Conservation (phyloP, 2,329 filamentous ascomycete species). For the Epichloe scottii region DNA sequence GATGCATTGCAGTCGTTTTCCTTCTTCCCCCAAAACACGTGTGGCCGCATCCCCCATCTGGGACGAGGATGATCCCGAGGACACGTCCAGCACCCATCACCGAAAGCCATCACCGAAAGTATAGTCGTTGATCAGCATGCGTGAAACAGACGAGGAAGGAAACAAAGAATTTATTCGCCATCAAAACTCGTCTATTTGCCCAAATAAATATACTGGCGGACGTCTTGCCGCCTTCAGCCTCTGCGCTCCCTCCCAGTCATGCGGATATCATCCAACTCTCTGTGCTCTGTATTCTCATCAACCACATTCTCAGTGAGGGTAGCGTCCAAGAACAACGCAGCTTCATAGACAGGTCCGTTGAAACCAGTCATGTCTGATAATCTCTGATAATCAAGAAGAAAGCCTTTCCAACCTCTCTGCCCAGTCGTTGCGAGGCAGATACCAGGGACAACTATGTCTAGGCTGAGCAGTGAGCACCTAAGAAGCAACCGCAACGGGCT, state of each 20-base stretch:
- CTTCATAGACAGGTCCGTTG: neutral
- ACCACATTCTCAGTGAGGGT: neutral
- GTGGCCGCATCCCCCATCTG: too few relatives aligned
- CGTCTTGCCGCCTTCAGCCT: neutral
- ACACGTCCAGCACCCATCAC: too few relatives aligned
- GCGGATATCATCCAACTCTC: neutral
- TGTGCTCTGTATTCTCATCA: neutral
- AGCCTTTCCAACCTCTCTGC: neutral
- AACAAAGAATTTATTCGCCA: neutral
- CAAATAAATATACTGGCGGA: neutral
- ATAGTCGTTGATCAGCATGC: too few relatives aligned
- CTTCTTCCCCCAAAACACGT: too few relatives aligned
- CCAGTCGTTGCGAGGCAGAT: neutral
- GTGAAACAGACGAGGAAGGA: neutral
- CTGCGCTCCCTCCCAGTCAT: neutral
- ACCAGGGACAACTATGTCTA: neutral
- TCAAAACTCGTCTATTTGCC: neutral
- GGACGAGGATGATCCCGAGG: too few relatives aligned
- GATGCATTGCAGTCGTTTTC: too few relatives aligned
- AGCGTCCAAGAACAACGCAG: neutral
- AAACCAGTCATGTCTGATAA: neutral
- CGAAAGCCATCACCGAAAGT: too few relatives aligned
- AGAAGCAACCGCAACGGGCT: slow-evolving; percentile 24
- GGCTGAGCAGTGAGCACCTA: slow-evolving; percentile 9
- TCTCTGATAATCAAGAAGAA: neutral